These are phyloP conservation scores for Sugiyamaella lignohabitans DNA, from an alignment of 805 yeast species.

Conservation along the genomic window DNA sequence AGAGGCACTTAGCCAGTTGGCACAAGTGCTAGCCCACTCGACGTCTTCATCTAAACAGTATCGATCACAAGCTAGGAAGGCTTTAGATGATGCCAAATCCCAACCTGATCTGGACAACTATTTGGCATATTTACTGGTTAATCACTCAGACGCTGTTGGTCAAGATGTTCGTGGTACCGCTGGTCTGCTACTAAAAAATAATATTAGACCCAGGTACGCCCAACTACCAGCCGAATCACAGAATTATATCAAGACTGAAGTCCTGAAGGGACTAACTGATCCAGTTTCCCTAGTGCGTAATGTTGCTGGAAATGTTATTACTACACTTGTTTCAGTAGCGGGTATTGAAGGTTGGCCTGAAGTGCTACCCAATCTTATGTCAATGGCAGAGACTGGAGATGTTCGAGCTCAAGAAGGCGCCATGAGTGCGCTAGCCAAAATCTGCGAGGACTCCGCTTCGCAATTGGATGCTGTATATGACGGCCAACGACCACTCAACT, in stretches of 20 bases:
- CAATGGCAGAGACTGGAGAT: slow-evolving; percentile 46
- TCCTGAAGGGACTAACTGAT: slow-evolving; percentile 46
- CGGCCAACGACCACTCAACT: slow-evolving; percentile 61
- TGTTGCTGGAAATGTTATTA: slow-evolving; percentile 85
- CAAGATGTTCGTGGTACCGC: slow-evolving; percentile 75
- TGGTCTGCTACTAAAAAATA: slow-evolving; percentile 78
- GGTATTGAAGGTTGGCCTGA: slow-evolving; percentile 73
- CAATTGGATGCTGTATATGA: slow-evolving; percentile 58
- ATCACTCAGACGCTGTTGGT: slow-evolving; percentile 40
- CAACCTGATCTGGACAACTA: slow-evolving; percentile 81
- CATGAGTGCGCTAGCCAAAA: slow-evolving; percentile 71
- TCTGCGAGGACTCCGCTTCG: slow-evolving; percentile 80
- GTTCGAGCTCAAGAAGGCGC: slow-evolving; percentile 63
- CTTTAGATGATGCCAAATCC: slow-evolving; percentile 58
- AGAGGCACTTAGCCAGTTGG: slow-evolving; percentile 56
- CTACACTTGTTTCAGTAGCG: slow-evolving; percentile 63
- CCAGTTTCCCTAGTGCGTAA: slow-evolving; percentile 61
- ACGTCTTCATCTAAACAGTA: slow-evolving; percentile 50
- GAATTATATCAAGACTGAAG: slow-evolving; percentile 40
- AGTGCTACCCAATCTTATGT: slow-evolving; percentile 60
- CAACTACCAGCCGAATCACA: slow-evolving; percentile 33
- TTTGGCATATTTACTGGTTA: slow-evolving; percentile 59
- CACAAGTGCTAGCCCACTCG: slow-evolving; percentile 61
- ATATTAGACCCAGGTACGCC: slow-evolving; percentile 39
- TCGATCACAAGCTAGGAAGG: slow-evolving; percentile 62